Percentiles rank a stretch among this genome's conserved stretches.
Conservation (phyloP, 192 early-diverging fungal species). For the Lunasporangiospora selenospora region DNA sequence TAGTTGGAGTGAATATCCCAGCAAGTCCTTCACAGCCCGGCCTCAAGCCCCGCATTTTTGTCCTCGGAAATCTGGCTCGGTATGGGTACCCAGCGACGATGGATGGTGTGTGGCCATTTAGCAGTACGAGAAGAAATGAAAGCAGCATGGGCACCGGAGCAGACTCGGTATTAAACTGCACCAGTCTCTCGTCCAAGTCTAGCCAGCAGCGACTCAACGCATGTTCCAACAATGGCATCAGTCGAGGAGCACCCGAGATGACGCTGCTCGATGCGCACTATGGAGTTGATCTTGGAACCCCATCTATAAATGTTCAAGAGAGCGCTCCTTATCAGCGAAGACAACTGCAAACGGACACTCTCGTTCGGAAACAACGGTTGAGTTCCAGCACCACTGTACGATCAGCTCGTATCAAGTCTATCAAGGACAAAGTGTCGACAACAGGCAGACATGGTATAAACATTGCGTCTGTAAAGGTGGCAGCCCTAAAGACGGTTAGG, state of each 20-base stretch:
- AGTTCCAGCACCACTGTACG: too few relatives aligned
- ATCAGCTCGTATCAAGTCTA: too few relatives aligned
- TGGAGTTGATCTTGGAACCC: too few relatives aligned
- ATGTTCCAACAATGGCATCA: conserved; percentile 56
- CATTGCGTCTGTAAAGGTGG: neutral
- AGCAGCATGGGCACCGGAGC: too few relatives aligned
- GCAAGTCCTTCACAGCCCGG: conserved; percentile 53
- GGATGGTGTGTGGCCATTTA: conserved; percentile 64
- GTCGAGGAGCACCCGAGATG: conserved; percentile 65
- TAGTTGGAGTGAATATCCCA: conserved; percentile 60
- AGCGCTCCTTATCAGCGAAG: too few relatives aligned
- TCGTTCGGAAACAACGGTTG: too few relatives aligned
- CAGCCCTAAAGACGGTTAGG: neutral
- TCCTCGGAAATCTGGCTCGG: conserved; percentile 64
- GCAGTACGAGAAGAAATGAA: too few relatives aligned
- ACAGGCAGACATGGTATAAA: too few relatives aligned
- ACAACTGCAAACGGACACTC: too few relatives aligned
- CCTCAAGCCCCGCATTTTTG: conserved; percentile 65
- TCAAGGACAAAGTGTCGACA: too few relatives aligned
- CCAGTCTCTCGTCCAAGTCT: conserved; percentile 59
- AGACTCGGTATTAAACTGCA: too few relatives aligned
- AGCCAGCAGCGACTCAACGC: conserved; percentile 63
- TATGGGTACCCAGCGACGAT: conserved; percentile 64
- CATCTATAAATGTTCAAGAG: too few relatives aligned
- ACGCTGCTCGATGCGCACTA: conserved; percentile 55